These are phyloP conservation scores for Chrysoporthe cubensis DNA, from an alignment of 2,329 filamentous ascomycete genomes.

Conservation along the genomic window DNA sequence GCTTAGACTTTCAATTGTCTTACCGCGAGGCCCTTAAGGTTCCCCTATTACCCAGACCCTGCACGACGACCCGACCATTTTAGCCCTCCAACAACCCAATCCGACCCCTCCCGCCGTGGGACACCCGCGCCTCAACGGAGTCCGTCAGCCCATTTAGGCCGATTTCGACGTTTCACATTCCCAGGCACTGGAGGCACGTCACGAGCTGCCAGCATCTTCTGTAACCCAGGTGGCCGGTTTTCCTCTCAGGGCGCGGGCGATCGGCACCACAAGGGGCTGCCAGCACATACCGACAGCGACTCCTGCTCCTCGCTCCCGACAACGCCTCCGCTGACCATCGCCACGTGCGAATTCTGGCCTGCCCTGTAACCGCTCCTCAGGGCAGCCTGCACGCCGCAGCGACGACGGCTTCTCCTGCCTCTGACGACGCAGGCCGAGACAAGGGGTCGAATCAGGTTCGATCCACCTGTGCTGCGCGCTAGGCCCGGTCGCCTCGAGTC, in stretches of 20 bases:
- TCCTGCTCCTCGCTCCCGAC: conserved; percentile 2
- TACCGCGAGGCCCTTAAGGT: conserved; percentile 13
- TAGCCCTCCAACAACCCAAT: neutral
- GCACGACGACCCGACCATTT: conserved; percentile 5
- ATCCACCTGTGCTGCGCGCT: conserved; percentile 1
- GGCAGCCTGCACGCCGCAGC: neutral
- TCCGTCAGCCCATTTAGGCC: conserved; percentile 14
- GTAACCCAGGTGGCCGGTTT: conserved; percentile 21
- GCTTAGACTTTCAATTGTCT: conserved; percentile 14
- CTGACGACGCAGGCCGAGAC: neutral
- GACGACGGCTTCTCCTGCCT: too few species aligned
- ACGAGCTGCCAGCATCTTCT: conserved; percentile 16
- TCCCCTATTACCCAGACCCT: conserved; percentile 17
- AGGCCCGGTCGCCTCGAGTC: conserved; percentile 12
- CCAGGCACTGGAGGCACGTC: conserved; percentile 13
- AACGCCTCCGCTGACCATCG: conserved; percentile 16
- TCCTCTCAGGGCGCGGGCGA: neutral
- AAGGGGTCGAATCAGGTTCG: neutral
- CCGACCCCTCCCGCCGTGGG: conserved; percentile 20
- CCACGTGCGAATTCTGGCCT: conserved; percentile 16
- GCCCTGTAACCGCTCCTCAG: too few species aligned
- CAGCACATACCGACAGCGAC: neutral
- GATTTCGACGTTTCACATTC: conserved; percentile 26
- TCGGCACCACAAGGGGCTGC: neutral
- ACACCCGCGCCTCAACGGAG: conserved; percentile 7